These are phyloP conservation scores for Sarcodon sp. DNA, from an alignment of 768 basidiomycete species.

Conservation along the genomic window DNA sequence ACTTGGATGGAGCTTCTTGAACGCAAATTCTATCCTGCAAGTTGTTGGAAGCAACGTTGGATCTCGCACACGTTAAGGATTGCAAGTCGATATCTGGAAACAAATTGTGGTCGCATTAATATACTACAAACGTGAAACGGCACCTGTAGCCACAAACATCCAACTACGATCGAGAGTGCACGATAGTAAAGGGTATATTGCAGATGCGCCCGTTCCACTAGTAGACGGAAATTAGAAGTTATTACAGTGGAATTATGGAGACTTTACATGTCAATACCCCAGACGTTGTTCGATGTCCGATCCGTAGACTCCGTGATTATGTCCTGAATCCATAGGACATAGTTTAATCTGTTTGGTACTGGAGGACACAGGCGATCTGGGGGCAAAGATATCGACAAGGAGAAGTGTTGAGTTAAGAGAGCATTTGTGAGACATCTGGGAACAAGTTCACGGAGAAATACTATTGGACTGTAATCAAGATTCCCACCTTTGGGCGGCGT, in stretches of 20 bases:
- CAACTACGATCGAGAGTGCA: conserved; percentile 40
- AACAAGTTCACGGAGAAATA: too few species aligned
- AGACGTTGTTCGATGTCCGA: conserved; percentile 14
- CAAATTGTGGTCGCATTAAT: neutral
- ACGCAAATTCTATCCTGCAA: conserved; percentile 40
- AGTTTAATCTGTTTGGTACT: conserved; percentile 66
- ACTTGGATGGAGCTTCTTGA: conserved; percentile 19
- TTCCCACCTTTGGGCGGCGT: conserved; percentile 51
- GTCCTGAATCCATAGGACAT: conserved; percentile 78
- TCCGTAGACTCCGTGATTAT: conserved; percentile 26
- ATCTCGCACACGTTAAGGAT: conserved; percentile 42
- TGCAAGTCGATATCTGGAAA: conserved; percentile 53
- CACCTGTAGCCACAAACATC: conserved; percentile 63
- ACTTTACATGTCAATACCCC: conserved; percentile 64
- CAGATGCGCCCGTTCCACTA: conserved; percentile 86
- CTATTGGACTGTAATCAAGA: neutral
- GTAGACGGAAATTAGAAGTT: neutral
- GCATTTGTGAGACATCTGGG: conserved; percentile 68
- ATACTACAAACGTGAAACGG: neutral
- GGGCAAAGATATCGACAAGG: conserved; percentile 46
- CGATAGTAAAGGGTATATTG: conserved; percentile 76
- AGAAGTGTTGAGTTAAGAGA: conserved; percentile 65
- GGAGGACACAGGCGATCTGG: conserved; percentile 77
- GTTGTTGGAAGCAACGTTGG: conserved; percentile 46
- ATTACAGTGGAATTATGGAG: neutral